phyloP scores from a whole-genome alignment of 2,329 filamentous ascomycete genomes.

The Hymenoscyphus occultus region DNA sequence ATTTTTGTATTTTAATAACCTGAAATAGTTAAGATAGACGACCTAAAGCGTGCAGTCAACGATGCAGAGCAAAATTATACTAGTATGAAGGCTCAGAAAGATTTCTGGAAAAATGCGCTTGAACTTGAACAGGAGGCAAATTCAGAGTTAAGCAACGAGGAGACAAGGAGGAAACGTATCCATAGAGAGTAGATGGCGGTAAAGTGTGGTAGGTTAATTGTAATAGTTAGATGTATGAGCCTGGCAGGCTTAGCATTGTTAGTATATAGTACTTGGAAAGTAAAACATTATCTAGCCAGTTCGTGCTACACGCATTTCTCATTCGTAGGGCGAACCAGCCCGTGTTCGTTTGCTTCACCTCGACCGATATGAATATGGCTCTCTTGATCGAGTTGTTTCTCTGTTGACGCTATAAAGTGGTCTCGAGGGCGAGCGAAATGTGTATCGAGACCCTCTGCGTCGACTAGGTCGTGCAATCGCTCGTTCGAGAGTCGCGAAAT shows the following conservation, averaged over 20 bases:
- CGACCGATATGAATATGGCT: too few relatives aligned
- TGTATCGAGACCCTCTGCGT: too few relatives aligned
- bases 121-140: not conserved
- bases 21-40: not conserved
- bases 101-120: not conserved
- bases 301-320: not conserved
- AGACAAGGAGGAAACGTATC: not conserved
- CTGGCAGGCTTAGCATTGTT: not conserved
- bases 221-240: not conserved
- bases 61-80: not conserved
- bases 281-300: not conserved
- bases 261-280: not conserved
- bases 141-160: not conserved
- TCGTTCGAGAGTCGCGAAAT: conserved; percentile 15
- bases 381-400: too few relatives aligned
- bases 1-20: not conserved
- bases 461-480: conserved; percentile 16
- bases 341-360: not conserved
- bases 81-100: conserved; percentile 1
- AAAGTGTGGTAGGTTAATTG: not conserved
- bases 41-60: too few relatives aligned
- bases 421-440: too few relatives aligned
- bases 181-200: not conserved
- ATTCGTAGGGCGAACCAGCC: not conserved
- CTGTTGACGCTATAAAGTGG: too few relatives aligned